Percentiles rank a stretch among this genome's conserved stretches.
Evolutionary conservation across 176 grass and related monocot genomes (phyloP).

Genomic region (Cenchrus fungigraminus): DNA sequence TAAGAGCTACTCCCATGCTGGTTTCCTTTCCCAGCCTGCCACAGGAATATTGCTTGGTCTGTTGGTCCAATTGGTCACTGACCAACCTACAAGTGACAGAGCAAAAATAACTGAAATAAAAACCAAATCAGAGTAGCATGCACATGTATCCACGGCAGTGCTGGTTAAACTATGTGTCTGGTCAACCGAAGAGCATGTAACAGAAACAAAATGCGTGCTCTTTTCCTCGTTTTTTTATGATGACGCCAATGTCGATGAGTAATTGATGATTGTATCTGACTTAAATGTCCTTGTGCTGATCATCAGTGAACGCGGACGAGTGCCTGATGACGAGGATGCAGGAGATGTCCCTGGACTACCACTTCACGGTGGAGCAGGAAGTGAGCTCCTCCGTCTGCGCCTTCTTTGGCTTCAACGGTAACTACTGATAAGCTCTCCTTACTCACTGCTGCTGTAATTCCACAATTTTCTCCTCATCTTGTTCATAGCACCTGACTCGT

Average conservation of each 20-base stretch:
- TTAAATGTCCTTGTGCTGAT: not conserved
- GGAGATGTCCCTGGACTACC: constrained; percentile 94
- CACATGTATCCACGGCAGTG: constrained; percentile 3
- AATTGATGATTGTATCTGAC: not conserved
- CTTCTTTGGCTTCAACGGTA: constrained; percentile 90
- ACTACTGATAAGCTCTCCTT: not conserved
- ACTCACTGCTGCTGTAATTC: no score
- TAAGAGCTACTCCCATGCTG: not conserved
- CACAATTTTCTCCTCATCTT: not conserved
- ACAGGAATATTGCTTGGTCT: constrained; percentile 22
- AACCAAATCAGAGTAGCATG: not conserved
- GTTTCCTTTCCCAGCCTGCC: constrained; percentile 18
- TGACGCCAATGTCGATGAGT: not conserved
- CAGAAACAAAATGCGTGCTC: not conserved
- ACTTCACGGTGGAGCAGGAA: constrained; percentile 90
- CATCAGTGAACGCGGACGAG: constrained; percentile 82
- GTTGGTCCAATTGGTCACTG: constrained; percentile 1
- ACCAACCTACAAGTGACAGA: constrained; percentile 16
- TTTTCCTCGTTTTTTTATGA: not conserved
- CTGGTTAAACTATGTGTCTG: not conserved
- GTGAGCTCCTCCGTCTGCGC: constrained; percentile 72
- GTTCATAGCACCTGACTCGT: not conserved
- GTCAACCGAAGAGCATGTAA: not conserved
- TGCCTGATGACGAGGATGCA: constrained; percentile 97
- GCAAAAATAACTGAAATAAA: not conserved